Evolutionary conservation across 2,329 filamentous ascomycete genomes (phyloP).

Genomic region (Colletotrichum tropicicola): DNA sequence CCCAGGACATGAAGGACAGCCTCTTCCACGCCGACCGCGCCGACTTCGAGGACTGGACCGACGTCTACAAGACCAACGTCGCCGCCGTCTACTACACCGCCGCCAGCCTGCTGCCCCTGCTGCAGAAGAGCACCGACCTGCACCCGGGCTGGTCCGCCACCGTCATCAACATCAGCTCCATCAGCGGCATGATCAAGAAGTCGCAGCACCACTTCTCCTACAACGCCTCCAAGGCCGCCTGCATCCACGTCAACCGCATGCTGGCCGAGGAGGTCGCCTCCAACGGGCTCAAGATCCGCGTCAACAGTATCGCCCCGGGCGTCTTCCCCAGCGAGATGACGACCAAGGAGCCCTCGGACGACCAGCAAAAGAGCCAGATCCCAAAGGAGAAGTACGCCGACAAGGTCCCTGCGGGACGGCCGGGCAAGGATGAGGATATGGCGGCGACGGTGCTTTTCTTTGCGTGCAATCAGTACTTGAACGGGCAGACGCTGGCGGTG

Average conservation of each 20-base stretch:
- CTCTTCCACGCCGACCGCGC: slow-evolving; percentile 71
- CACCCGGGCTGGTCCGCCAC: slow-evolving; percentile 62
- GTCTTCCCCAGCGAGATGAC: slow-evolving; percentile 80
- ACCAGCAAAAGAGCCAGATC: slow-evolving; percentile 66
- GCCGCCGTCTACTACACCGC: slow-evolving; percentile 74
- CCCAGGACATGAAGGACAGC: slow-evolving; percentile 63
- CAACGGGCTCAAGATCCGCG: slow-evolving; percentile 70
- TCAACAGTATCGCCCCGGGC: slow-evolving; percentile 78
- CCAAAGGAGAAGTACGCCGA: slow-evolving; percentile 64
- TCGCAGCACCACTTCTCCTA: slow-evolving; percentile 74
- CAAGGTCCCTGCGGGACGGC: slow-evolving; percentile 71
- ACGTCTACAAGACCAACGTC: slow-evolving; percentile 79
- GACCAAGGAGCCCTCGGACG: slow-evolving; percentile 52
- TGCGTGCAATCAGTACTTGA: slow-evolving; percentile 53
- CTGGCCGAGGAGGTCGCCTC: slow-evolving; percentile 68
- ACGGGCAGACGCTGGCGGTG: slow-evolving; percentile 52
- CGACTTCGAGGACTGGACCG: slow-evolving; percentile 75
- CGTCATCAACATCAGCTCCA: slow-evolving; percentile 74
- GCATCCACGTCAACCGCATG: slow-evolving; percentile 72
- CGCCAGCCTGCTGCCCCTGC: slow-evolving; percentile 68
- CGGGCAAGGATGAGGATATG: slow-evolving; percentile 76
- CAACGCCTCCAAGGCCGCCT: slow-evolving; percentile 70
- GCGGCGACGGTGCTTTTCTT: slow-evolving; percentile 71
- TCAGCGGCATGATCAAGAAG: slow-evolving; percentile 71
- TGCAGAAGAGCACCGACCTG: slow-evolving; percentile 59